Percentiles rank a stretch among this genome's conserved stretches.
Conservation (phyloP, 805 yeast genomes). For the Metschnikowia koreensis region DNA sequence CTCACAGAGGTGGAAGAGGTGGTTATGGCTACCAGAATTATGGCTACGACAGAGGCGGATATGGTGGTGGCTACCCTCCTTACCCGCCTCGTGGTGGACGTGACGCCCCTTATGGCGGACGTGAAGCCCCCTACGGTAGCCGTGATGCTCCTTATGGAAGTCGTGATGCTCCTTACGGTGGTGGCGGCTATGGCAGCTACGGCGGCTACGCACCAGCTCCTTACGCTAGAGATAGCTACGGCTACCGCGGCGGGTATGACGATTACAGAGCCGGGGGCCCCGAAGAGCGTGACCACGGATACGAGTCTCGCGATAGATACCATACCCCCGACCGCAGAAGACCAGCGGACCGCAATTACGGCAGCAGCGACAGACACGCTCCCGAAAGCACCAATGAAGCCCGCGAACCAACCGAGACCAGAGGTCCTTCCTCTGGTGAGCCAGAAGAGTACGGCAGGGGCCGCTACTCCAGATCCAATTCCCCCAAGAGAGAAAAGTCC, state of each 20-base stretch:
- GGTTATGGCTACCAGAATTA: constrained; percentile 23
- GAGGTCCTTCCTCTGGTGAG: constrained; percentile 6
- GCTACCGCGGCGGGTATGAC: constrained; percentile 20
- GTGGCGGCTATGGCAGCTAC: constrained; percentile 19
- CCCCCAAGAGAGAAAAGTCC: constrained; percentile 34
- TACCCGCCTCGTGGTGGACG: constrained; percentile 12
- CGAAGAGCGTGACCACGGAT: constrained; percentile 20
- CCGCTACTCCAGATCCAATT: constrained; percentile 33
- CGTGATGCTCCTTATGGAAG: constrained; percentile 15
- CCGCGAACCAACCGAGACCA: constrained; percentile 13
- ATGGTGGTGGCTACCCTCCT: constrained; percentile 20
- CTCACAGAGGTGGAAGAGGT: constrained; percentile 18
- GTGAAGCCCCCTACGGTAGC: constrained; percentile 18
- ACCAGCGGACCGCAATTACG: constrained; percentile 12
- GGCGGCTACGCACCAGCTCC: constrained; percentile 8
- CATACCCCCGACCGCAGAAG: constrained; percentile 15
- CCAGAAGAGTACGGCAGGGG: constrained; percentile 21
- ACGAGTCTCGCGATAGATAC: constrained; percentile 22
- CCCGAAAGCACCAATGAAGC: constrained; percentile 16
- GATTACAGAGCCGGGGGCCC: constrained; percentile 20
- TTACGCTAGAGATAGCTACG: constrained; percentile 16
- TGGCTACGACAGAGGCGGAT: constrained; percentile 23
- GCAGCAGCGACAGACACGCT: constrained; percentile 10
- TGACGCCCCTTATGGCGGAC: constrained; percentile 18
- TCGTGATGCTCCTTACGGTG: constrained; percentile 21